Conservation (phyloP, 225 moss, liverwort and hornwort species). For the Antitrichia curtipendula region DNA sequence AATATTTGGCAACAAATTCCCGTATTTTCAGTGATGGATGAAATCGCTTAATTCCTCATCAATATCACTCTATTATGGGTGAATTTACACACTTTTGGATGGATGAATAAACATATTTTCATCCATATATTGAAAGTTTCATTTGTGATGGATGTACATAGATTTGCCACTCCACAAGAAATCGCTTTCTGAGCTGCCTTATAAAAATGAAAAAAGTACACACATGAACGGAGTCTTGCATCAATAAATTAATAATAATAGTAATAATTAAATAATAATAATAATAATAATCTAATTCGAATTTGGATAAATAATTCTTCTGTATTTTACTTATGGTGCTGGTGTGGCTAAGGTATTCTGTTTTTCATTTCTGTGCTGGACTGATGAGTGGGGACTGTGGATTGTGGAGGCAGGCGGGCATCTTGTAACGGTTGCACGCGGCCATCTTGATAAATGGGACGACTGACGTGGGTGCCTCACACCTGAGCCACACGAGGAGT, state of each 20-base stretch:
- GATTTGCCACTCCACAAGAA: no score
- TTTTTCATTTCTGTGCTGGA: background rate
- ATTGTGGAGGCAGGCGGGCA: background rate
- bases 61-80: background rate
- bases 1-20: fast-evolving
- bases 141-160: no score
- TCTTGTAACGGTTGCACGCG: background rate
- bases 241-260: no score
- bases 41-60: background rate
- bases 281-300: no score
- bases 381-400: background rate
- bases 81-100: background rate
- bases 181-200: no score
- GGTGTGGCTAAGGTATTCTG: background rate
- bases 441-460: background rate
- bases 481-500: no score
- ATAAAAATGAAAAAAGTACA: no score
- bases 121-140: background rate
- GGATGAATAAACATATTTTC: background rate
- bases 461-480: background rate
- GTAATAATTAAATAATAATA: no score
- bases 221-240: no score
- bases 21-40: background rate
- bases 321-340: background rate
- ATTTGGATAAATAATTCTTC: no score